Percentiles rank a stretch among this genome's conserved stretches.
Evolutionary conservation across 2,329 filamentous ascomycete genomes (phyloP).

Genomic region (Coniochaeta prunicola): DNA sequence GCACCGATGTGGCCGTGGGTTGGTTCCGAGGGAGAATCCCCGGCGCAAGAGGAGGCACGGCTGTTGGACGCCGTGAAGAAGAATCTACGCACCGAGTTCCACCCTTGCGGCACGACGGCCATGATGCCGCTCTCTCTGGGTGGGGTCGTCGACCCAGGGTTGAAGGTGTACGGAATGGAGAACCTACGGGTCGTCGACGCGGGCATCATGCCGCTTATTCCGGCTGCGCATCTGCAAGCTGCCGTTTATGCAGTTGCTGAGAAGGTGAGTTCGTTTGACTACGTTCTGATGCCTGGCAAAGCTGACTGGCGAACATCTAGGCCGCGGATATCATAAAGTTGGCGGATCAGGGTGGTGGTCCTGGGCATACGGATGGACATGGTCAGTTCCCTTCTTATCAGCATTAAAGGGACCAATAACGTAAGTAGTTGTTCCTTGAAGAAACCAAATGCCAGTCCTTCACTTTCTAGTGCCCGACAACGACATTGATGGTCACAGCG

Average conservation of each 20-base stretch:
- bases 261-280: neutral
- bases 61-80: neutral
- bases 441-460: too few species aligned
- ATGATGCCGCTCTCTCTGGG: conserved; percentile 8
- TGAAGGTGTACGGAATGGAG: neutral
- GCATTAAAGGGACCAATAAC: neutral
- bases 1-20: conserved; percentile 30
- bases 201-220: neutral
- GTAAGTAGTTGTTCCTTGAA: neutral
- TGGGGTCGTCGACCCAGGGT: neutral
- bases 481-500: too few species aligned
- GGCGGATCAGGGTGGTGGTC: neutral
- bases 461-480: too few species aligned
- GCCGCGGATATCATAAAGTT: conserved; percentile 11
- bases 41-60: conserved; percentile 26
- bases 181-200: neutral
- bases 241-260: neutral
- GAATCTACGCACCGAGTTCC: conserved; percentile 15
- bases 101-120: conserved; percentile 12
- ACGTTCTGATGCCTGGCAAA: neutral
- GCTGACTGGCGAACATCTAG: neutral
- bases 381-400: neutral
- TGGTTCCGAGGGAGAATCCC: conserved; percentile 25
- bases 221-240: neutral
- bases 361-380: neutral